Evolutionary conservation across 2,329 filamentous ascomycete genomes (phyloP).

Genomic region (Bipolaris gigantea): DNA sequence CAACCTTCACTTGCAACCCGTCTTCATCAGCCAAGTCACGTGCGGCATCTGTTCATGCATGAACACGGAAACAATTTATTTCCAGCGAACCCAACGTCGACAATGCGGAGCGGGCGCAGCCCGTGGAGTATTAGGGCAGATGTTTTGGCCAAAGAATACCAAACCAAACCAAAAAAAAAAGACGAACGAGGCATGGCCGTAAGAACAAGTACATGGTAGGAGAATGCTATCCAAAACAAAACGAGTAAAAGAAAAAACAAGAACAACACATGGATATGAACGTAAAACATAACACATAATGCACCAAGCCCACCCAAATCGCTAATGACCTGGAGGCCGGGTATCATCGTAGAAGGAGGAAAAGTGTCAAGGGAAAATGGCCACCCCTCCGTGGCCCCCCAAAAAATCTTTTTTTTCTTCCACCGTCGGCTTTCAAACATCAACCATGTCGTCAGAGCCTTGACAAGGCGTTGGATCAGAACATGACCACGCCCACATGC

Average conservation of each 20-base stretch:
- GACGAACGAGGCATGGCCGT: constrained; percentile 13
- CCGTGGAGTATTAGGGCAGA: constrained; percentile 32
- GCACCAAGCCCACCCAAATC: constrained; percentile 23
- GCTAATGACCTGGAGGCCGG: constrained; percentile 23
- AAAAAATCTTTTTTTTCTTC: background rate
- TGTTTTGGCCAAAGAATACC: constrained; percentile 27
- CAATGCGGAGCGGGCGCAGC: constrained; percentile 26
- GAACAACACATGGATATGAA: constrained; percentile 18
- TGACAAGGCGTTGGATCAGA: constrained; percentile 30
- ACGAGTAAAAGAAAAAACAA: constrained; percentile 5
- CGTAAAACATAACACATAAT: constrained; percentile 1
- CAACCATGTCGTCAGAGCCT: constrained; percentile 22
- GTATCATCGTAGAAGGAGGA: constrained; percentile 26
- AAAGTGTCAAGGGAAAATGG: constrained; percentile 6
- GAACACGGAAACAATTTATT: constrained; percentile 17
- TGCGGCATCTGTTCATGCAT: background rate
- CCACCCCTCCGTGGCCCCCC: background rate
- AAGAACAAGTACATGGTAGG: constrained; percentile 14
- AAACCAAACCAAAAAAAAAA: constrained; percentile 16
- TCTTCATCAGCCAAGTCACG: background rate
- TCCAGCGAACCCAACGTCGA: constrained; percentile 18
- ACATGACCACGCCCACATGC: constrained; percentile 36
- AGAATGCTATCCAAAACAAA: constrained; percentile 14
- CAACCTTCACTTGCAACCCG: constrained; percentile 6
- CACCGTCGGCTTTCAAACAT: constrained; percentile 9